Percentiles rank a stretch among this genome's conserved stretches.
These are phyloP conservation scores for Protomyces pachydermus DNA, from an alignment of 1,139 yeast genomes.

Conservation along the genomic window DNA sequence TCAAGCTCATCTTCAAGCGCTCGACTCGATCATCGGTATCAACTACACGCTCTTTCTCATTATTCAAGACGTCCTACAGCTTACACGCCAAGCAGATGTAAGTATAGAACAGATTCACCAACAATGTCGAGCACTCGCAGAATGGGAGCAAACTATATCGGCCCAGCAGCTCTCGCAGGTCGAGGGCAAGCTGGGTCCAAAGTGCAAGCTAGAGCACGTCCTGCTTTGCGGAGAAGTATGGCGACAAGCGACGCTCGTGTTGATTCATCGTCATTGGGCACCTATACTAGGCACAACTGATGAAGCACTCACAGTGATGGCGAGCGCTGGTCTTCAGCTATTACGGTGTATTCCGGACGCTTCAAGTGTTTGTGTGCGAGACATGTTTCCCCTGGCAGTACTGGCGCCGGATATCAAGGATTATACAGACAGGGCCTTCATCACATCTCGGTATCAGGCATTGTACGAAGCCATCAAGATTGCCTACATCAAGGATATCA, in stretches of 20 bases:
- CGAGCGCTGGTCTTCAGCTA: background rate
- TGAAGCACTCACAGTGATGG: background rate
- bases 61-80: background rate
- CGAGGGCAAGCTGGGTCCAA: background rate
- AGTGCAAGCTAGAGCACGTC: background rate
- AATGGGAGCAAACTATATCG: background rate
- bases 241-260: background rate
- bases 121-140: background rate
- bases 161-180: background rate
- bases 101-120: background rate
- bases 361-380: background rate
- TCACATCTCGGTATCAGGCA: background rate
- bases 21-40: background rate
- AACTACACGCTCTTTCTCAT: background rate
- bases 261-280: background rate
- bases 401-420: background rate
- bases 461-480: background rate
- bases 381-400: background rate
- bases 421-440: background rate
- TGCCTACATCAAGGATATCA: background rate
- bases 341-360: background rate
- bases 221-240: background rate
- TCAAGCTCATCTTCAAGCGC: background rate
- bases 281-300: background rate
- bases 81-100: background rate